These are phyloP conservation scores for Pestalotiopsis sp. DNA, from an alignment of 2,329 filamentous ascomycete genomes.

Conservation along the genomic window DNA sequence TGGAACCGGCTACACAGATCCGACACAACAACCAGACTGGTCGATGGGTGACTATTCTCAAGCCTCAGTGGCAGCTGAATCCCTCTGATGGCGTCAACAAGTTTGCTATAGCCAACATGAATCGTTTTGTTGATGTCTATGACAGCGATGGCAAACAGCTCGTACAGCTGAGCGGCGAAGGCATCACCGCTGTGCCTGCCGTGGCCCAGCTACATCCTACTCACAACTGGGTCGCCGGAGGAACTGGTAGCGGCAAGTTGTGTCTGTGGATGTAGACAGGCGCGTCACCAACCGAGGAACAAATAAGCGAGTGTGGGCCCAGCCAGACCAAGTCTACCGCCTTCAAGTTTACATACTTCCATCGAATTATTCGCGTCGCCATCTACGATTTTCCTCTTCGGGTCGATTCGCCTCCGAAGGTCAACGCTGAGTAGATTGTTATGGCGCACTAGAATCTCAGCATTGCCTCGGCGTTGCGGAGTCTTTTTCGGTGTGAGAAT, in stretches of 20 bases:
- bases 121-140: constrained; percentile 92
- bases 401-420: background rate
- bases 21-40: constrained; percentile 96
- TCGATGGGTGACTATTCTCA: constrained; percentile 84
- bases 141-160: constrained; percentile 82
- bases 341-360: background rate
- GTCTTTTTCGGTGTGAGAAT: background rate
- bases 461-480: background rate
- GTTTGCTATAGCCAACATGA: constrained; percentile 96
- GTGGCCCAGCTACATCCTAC: constrained; percentile 89
- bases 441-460: background rate
- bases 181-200: constrained; percentile 91
- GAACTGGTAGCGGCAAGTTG: constrained; percentile 88
- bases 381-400: background rate
- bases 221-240: constrained; percentile 88
- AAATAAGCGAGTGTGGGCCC: background rate
- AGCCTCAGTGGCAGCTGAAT: constrained; percentile 83
- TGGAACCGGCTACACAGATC: constrained; percentile 71
- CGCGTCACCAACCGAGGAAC: background rate
- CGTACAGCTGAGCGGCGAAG: constrained; percentile 84
- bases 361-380: background rate
- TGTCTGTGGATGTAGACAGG: constrained; percentile 77
- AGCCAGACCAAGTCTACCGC: background rate
- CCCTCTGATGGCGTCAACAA: constrained; percentile 81
- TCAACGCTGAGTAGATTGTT: background rate